phyloP scores from a whole-genome alignment of 2,329 filamentous ascomycete species.

The Neurospora crassa region DNA sequence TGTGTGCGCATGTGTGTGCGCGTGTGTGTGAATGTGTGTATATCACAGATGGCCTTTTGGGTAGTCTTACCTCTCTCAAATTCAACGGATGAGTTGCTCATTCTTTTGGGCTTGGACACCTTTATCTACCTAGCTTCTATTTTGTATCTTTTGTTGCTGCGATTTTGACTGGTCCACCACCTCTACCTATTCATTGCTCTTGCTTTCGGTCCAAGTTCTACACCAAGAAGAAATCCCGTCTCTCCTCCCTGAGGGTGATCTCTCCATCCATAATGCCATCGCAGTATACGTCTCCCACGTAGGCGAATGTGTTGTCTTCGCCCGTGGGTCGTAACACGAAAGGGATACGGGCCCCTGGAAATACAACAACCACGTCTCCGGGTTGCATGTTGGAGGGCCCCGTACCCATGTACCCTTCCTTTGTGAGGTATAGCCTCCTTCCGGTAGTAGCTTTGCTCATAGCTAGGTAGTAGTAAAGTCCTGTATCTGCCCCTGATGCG shows the following conservation, averaged over 20 bases:
- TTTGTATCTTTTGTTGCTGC: too few species aligned
- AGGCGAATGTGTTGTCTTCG: not conserved
- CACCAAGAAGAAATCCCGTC: constrained; percentile 1
- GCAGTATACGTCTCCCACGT: constrained; percentile 12
- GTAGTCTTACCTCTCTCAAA: too few species aligned
- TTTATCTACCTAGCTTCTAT: too few species aligned
- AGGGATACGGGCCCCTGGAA: constrained; percentile 8
- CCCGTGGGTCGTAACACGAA: constrained; percentile 8
- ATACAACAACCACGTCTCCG: constrained; percentile 10
- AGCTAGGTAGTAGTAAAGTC: not conserved
- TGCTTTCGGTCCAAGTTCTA: not conserved
- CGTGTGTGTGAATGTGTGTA: too few species aligned
- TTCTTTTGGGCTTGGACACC: too few species aligned
- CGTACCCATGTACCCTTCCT: constrained; percentile 7
- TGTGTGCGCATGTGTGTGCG: too few species aligned
- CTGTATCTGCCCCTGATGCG: not conserved
- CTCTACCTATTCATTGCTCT: too few species aligned
- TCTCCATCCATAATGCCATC: constrained; percentile 15
- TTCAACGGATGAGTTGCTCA: too few species aligned
- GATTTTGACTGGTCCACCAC: too few species aligned
- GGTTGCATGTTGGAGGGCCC: not conserved
- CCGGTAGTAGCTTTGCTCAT: fast-evolving
- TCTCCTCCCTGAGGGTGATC: constrained; percentile 3
- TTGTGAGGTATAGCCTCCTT: constrained; percentile 7
- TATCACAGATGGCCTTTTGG: too few species aligned